Percentiles rank a stretch among this genome's conserved stretches.
Evolutionary conservation across 495 filamentous ascomycete species (phyloP).

Genomic region (Penicillium arizonense): DNA sequence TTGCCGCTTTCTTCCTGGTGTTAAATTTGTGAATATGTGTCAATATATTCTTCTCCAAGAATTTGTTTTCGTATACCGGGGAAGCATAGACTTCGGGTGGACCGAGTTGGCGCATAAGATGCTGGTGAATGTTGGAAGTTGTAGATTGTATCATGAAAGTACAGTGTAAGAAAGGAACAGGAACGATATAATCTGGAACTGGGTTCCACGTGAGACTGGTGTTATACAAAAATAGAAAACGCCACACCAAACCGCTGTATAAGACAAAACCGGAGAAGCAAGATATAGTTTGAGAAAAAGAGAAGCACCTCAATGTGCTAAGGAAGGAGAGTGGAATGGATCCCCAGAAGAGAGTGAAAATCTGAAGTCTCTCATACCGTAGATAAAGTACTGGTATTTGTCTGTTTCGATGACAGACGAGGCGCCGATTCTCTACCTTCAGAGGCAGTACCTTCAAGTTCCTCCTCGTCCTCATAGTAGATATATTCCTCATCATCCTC

Average conservation of each 20-base stretch:
- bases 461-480: conserved; percentile 40
- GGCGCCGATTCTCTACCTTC: not conserved
- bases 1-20: no score
- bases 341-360: not conserved
- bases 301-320: not conserved
- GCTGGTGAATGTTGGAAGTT: not conserved
- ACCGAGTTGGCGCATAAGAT: no score
- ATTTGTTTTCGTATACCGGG: not conserved
- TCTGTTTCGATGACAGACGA: conserved; percentile 5
- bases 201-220: conserved; percentile 15
- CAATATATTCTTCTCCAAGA: not conserved
- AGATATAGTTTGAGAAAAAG: not conserved
- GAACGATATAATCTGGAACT: conserved; percentile 5
- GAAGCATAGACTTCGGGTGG: not conserved
- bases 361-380: conserved; percentile 4
- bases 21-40: not conserved
- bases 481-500: conserved; percentile 41
- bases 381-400: conserved; percentile 13
- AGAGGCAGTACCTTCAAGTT: conserved; percentile 8
- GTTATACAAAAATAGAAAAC: conserved; percentile 28
- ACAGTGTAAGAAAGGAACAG: not conserved
- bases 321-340: not conserved
- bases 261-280: conserved; percentile 13
- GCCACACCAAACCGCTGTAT: conserved; percentile 26
- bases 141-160: not conserved